Base-by-base conservation (phyloP, 306 rosid genomes). In the Comarum palustre region DNA sequence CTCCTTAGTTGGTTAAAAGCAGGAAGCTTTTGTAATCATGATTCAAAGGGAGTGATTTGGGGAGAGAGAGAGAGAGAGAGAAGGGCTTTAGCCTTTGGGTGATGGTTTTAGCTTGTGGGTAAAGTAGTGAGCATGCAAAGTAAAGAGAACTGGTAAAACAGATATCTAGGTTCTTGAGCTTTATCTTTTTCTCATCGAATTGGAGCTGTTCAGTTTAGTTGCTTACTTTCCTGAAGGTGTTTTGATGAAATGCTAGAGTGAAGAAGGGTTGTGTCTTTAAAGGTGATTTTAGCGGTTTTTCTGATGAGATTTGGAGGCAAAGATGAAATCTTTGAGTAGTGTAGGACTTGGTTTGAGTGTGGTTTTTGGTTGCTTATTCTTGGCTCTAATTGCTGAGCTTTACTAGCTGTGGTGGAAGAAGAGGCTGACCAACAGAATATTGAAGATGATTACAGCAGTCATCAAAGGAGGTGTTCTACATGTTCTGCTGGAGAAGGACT, bases 341-440 rank as follows among this genome's bases (percentile, higher is more conserved):
- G 89, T 94, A 79, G 99, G 99, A 39, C 90, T 94, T 81, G 99
- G 96, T 79, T 70, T 94, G 41, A 91, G 99, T 74, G 88, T 94
- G 72, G 83, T 94, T 34, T 94, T 94, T 73, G 92, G 90, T 54
- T 91, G 93, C 76, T 96, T 94, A 50, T 78, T 94, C 83, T 88
- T 94, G 66, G 99, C 97, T 79, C 88, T 94, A 66, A 86, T 91
- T 34, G 97, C 95, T 72, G 99, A 94, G 85, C 93, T 94, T 76
- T 94, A 89, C 86, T 94, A 94, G 79, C 62, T 94, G 43, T 91
- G 99, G 99, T 90, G 97, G 97, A 94, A 94, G 89, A 94, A 91
- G 85, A 90, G 88, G 68, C 85, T 89, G 77, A 83, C 85, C 61
- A 82, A 59, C 66, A 90, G 91, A 81, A 86, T 74, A 84, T 89